Percentiles rank a stretch among this genome's conserved stretches.
phyloP scores from a whole-genome alignment of 1,139 yeast species.

The Lodderomyces orthopsilosis region DNA sequence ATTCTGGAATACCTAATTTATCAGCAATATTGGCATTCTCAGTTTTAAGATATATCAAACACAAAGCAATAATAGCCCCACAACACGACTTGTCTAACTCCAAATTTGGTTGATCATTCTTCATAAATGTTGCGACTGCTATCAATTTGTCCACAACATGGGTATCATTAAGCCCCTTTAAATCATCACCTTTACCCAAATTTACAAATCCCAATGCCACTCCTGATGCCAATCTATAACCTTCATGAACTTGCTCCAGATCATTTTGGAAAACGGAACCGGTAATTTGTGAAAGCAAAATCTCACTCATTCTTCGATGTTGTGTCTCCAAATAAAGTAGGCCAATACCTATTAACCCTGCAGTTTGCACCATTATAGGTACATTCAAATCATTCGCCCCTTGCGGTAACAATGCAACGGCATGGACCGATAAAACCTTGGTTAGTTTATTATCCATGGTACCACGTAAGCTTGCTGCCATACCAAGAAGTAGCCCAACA shows the following conservation, averaged over 20 bases:
- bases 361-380: slow-evolving; percentile 79
- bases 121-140: slow-evolving; percentile 57
- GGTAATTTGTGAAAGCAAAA: slow-evolving; percentile 65
- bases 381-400: slow-evolving; percentile 92
- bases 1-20: slow-evolving; percentile 62
- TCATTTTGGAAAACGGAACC: slow-evolving; percentile 60
- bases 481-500: slow-evolving; percentile 83
- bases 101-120: slow-evolving; percentile 66
- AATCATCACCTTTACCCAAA: slow-evolving; percentile 69
- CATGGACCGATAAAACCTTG: slow-evolving; percentile 89
- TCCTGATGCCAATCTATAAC: slow-evolving; percentile 87
- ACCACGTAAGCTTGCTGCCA: slow-evolving; percentile 86
- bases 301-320: slow-evolving; percentile 85
- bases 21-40: slow-evolving; percentile 58
- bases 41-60: slow-evolving; percentile 71
- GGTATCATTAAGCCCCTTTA: slow-evolving; percentile 64
- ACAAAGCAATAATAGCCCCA: slow-evolving; percentile 78
- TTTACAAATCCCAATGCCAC: slow-evolving; percentile 85
- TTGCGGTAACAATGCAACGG: slow-evolving; percentile 83
- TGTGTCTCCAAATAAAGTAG: slow-evolving; percentile 73
- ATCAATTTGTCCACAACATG: slow-evolving; percentile 67
- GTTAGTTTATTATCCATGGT: slow-evolving; percentile 85
- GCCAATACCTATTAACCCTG: slow-evolving; percentile 90
- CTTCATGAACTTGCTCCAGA: slow-evolving; percentile 61
- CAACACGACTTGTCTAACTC: slow-evolving; percentile 73